Base-by-base conservation (phyloP, 2,329 filamentous ascomycete genomes). In the Aspergillus tamarii region DNA sequence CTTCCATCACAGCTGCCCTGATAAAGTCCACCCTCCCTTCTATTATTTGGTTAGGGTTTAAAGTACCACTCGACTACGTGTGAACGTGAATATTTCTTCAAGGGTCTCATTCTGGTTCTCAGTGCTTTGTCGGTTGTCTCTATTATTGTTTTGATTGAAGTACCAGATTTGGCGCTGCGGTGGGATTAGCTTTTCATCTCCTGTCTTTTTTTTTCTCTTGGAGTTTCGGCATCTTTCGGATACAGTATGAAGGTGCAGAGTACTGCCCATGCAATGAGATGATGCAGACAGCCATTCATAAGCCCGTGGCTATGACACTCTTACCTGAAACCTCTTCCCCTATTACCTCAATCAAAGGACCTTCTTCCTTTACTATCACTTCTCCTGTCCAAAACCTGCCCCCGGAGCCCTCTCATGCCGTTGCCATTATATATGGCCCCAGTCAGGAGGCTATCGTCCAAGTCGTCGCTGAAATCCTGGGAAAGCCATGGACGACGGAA, bases 381-480 rank as follows among this genome's bases (percentile, higher is more conserved):
- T 63, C 65, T 21, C 50, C 39, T 21, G 48, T 59, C 1, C 65
- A 60, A 48, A 36, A 48, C 14, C 36, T 64, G 8, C 67, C 69
- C 10, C 60, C 60, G 12, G 66, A 69, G 41, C 66, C 64, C 8
- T 56, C 71, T 11, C 65, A 69, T 45, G 74, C 76, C 56, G 86
- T 87, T 32, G 85, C 88, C 39, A 87, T 95, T 64, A 78, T 94
- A 21, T 92, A 90, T 76, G 88, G 89, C 12, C 82, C 83, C 26
- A 89, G 87, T 21, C 91, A 94, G 75, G 89, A 94, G 64, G 84
- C 85, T 46, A 91, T 95, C 66, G 88, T 94, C 32, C 86, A 87
- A 26, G 81, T 91, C 39, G 91, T 94, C 69, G 91, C 92, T 30
- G 91, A 94, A 71, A 89, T 94, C 9, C 80, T 95, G 48, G 92